Base-by-base conservation (phyloP, 768 basidiomycete species). In the Dentipellis fragilis region DNA sequence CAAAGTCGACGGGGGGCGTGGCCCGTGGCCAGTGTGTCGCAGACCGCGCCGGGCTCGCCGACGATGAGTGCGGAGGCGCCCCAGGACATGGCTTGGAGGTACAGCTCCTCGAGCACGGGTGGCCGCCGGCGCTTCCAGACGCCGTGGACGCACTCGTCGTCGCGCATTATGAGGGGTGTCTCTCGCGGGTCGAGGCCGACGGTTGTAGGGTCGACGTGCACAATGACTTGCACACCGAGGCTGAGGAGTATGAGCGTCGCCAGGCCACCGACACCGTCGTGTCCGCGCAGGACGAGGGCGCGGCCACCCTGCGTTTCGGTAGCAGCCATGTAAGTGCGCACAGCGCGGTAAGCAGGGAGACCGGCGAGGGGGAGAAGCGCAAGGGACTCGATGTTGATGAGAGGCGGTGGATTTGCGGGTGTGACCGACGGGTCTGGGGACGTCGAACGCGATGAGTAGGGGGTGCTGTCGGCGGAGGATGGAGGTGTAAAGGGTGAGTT, bases 11-110 rank as follows among this genome's bases (percentile, higher is more conserved):
- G 36, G 72, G 66, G 12, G 80, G 78, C 21, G 79, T 80, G 49
- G 81, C 81, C 49, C 69, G 73, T 22, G 70, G 69, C 17, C 83
- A 63, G 54, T 75, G 68, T 54, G 77, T 29, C 77, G 35, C 86
- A 68, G 35, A 85, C 78, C 50, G 75, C 77, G 3, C 76, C 66
- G 8, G 79, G 78, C n/a, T 70, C 65, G 38, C 69, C 89, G 59
- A 88, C 85, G 21, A 89, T 75, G 9, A 92, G 81, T 59, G 88
- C 89, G 60, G 88, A 85, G 2, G 78, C 87, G 47, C 89, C 90
- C 80, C 87, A 87, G 23, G 65, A 71, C 39, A 82, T 75, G 49
- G 85, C 75, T 40, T 72, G 72, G 48, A 65, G 68, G 35, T 74
- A 73, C 11, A 78, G 69, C 59, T 71, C 70, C 51, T 65, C 64